A percentile compares a stretch with the other conserved stretches of the same genome.
Evolutionary conservation across 2,329 filamentous ascomycete species (phyloP).

Genomic region (Chalaropsis thielavioides): DNA sequence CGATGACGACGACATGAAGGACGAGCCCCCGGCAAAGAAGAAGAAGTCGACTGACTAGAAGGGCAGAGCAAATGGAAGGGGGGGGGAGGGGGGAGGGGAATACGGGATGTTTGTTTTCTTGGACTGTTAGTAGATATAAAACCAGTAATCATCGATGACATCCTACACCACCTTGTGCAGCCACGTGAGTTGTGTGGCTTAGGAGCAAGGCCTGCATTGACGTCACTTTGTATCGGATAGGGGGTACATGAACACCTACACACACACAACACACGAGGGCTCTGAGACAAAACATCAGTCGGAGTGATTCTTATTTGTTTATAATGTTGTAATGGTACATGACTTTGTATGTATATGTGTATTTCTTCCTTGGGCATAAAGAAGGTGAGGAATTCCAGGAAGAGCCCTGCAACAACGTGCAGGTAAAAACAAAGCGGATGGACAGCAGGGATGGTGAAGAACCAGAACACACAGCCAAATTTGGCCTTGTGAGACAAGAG

Average conservation of each 20-base stretch:
- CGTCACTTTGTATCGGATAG: too few species aligned
- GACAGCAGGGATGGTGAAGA: neutral
- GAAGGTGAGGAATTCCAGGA: neutral
- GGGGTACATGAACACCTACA: neutral
- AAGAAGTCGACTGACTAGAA: slow-evolving; percentile 28
- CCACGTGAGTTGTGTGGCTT: too few species aligned
- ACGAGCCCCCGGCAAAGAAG: slow-evolving; percentile 36
- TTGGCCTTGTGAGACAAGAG: too few species aligned
- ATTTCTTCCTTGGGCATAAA: slow-evolving; percentile 14
- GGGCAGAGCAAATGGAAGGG: neutral
- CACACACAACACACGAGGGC: neutral
- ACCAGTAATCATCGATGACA: neutral
- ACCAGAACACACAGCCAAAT: too few species aligned
- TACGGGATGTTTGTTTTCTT: neutral
- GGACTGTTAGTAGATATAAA: neutral
- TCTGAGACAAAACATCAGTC: neutral
- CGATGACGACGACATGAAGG: slow-evolving; percentile 29
- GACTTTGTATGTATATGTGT: neutral
- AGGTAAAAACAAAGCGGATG: neutral
- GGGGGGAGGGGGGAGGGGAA: slow-evolving; percentile 13
- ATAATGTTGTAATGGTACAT: neutral
- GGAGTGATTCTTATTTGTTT: neutral
- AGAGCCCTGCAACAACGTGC: neutral
- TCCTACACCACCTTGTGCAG: too few species aligned
- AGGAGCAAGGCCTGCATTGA: too few species aligned